Percentiles rank a stretch among this genome's conserved stretches.
phyloP scores from a whole-genome alignment of 352 stramenopile genomes.

The Lagenidium giganteum region DNA sequence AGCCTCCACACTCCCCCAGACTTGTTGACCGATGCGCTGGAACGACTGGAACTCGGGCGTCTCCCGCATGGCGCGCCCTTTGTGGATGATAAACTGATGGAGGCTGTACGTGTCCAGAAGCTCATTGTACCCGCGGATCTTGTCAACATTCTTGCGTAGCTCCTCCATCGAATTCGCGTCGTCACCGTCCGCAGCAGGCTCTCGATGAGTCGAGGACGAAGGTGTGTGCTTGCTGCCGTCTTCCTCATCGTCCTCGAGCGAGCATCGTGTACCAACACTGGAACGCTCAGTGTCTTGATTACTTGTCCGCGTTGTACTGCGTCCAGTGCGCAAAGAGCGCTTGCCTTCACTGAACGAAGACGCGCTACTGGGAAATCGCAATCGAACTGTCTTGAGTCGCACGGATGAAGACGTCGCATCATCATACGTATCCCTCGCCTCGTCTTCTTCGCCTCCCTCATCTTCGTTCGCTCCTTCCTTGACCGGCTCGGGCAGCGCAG shows the following conservation, averaged over 20 bases:
- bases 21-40: slow-evolving; percentile 61
- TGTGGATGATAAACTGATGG: slow-evolving; percentile 89
- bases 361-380: slow-evolving; percentile 5
- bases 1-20: slow-evolving; percentile 79
- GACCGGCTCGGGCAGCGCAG: not conserved
- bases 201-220: not conserved
- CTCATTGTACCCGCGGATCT: slow-evolving; percentile 79
- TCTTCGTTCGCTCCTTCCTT: not conserved
- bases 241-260: slow-evolving; percentile 11
- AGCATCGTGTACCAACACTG: too few species aligned
- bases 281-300: too few species aligned
- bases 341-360: not conserved
- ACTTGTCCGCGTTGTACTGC: too few species aligned
- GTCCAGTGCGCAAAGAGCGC: too few species aligned
- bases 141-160: slow-evolving; percentile 65
- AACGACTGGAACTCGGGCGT: slow-evolving; percentile 88
- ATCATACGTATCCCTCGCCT: slow-evolving; percentile 1
- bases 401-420: not conserved
- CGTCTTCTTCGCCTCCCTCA: not conserved
- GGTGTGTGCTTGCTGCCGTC: slow-evolving; percentile 8
- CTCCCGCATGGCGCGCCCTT: slow-evolving; percentile 70
- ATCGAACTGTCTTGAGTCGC: slow-evolving; percentile 16
- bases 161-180: slow-evolving; percentile 51
- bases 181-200: slow-evolving; percentile 13
- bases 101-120: slow-evolving; percentile 75